These are phyloP conservation scores for Hypoxylon cercidicola DNA, from an alignment of 495 filamentous ascomycete species.

Conservation along the genomic window DNA sequence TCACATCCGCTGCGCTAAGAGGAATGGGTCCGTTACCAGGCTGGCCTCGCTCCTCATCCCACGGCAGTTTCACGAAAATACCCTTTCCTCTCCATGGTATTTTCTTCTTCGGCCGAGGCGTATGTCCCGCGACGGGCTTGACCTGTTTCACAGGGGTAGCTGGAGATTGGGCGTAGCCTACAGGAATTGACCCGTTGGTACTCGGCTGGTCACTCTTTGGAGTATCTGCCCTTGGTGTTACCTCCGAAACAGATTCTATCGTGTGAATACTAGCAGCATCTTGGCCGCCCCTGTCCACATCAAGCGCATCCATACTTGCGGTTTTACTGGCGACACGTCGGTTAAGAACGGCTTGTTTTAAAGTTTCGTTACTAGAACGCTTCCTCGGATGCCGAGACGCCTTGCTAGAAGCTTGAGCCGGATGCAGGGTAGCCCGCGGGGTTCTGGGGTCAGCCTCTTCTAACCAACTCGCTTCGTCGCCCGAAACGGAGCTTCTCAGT, in stretches of 20 bases:
- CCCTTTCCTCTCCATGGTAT: conserved; percentile 78
- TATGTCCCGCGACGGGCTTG: conserved; percentile 45
- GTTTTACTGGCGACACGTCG: conserved; percentile 44
- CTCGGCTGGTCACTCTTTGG: conserved; percentile 32
- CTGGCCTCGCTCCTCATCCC: conserved; percentile 72
- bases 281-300: conserved; percentile 43
- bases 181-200: conserved; percentile 38
- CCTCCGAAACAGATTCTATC: conserved; percentile 40
- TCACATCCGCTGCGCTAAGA: conserved; percentile 69
- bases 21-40: conserved; percentile 66
- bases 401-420: conserved; percentile 33
- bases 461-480: conserved; percentile 57
- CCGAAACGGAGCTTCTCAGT: conserved; percentile 65
- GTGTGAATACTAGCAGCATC: conserved; percentile 47
- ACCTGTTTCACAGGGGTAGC: conserved; percentile 48
- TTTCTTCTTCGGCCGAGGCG: conserved; percentile 63
- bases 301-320: conserved; percentile 52
- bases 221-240: conserved; percentile 41
- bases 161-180: conserved; percentile 47
- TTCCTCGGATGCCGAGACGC: conserved; percentile 57
- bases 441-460: conserved; percentile 51
- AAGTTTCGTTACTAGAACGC: conserved; percentile 69
- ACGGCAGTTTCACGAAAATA: conserved; percentile 75
- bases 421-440: conserved; percentile 56
- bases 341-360: conserved; percentile 68